Evolutionary conservation across 2,329 filamentous ascomycete species (phyloP).

Genomic region (Alternaria arbusti): DNA sequence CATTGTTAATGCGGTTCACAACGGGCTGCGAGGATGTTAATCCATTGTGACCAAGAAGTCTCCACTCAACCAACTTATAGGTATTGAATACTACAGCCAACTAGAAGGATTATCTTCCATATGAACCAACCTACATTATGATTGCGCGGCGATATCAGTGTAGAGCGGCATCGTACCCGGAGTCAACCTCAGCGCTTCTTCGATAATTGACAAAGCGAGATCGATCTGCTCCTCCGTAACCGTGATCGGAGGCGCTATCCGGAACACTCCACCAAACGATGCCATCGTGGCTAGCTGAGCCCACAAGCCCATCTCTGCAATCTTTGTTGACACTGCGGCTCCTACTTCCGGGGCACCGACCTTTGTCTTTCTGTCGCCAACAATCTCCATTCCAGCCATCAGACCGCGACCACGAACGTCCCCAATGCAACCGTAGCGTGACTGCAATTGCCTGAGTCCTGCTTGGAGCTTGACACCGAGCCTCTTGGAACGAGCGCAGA

Average conservation of each 20-base stretch:
- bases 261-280: constrained; percentile 60
- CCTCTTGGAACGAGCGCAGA: constrained; percentile 55
- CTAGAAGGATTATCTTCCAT: no score
- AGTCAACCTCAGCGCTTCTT: constrained; percentile 63
- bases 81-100: no score
- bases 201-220: constrained; percentile 62
- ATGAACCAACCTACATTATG: no score
- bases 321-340: constrained; percentile 54
- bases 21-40: no score
- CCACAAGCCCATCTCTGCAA: constrained; percentile 62
- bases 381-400: constrained; percentile 65
- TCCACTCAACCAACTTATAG: no score
- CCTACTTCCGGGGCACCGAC: constrained; percentile 57
- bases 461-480: constrained; percentile 57
- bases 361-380: constrained; percentile 58
- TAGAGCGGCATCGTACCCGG: constrained; percentile 49
- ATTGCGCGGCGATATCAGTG: background rate
- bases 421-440: constrained; percentile 66
- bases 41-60: no score
- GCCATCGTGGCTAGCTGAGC: constrained; percentile 60
- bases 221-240: constrained; percentile 54
- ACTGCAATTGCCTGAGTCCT: constrained; percentile 56
- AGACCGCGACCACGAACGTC: constrained; percentile 66
- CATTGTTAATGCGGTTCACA: no score
- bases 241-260: constrained; percentile 67